Conservation (phyloP, 495 filamentous ascomycete species). For the Penicillium soppii region DNA sequence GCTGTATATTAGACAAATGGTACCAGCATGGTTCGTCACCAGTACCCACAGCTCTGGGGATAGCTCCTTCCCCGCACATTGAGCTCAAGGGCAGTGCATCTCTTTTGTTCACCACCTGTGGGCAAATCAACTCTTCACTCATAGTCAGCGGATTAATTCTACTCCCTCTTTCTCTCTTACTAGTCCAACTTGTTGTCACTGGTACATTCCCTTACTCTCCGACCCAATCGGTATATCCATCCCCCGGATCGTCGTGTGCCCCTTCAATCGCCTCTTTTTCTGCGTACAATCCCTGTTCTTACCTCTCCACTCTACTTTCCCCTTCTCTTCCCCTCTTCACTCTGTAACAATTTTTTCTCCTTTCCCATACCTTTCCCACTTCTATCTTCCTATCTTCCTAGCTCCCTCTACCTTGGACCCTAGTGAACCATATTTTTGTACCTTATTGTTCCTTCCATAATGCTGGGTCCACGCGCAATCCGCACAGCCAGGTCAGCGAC, state of each 20-base stretch:
- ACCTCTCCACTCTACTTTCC: slow-evolving; percentile 4
- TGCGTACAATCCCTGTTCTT: slow-evolving; percentile 8
- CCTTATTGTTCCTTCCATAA: slow-evolving; percentile 15
- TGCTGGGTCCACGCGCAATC: slow-evolving; percentile 51
- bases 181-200: neutral
- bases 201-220: slow-evolving; percentile 5
- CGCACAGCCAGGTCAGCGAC: slow-evolving; percentile 48
- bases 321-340: slow-evolving; percentile 13
- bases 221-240: neutral
- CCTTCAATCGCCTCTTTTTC: slow-evolving; percentile 14
- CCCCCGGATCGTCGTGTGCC: slow-evolving; percentile 12
- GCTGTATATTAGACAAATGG: neutral
- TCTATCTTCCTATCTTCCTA: slow-evolving; percentile 15
- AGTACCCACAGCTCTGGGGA: slow-evolving; percentile 4
- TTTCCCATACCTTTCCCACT: slow-evolving; percentile 10
- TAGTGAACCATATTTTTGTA: slow-evolving; percentile 1
- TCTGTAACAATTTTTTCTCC: slow-evolving; percentile 12
- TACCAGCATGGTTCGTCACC: slow-evolving; percentile 1
- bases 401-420: slow-evolving; percentile 20
- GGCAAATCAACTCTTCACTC: neutral
- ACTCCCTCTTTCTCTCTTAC: slow-evolving; percentile 10
- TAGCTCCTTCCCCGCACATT: slow-evolving; percentile 9
- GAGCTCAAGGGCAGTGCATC: no score
- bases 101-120: no score
- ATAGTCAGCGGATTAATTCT: slow-evolving; percentile 1